Percentiles rank a stretch among this genome's conserved stretches.
Conservation (phyloP, 345 rosid genomes). For the Populus tremula region DNA sequence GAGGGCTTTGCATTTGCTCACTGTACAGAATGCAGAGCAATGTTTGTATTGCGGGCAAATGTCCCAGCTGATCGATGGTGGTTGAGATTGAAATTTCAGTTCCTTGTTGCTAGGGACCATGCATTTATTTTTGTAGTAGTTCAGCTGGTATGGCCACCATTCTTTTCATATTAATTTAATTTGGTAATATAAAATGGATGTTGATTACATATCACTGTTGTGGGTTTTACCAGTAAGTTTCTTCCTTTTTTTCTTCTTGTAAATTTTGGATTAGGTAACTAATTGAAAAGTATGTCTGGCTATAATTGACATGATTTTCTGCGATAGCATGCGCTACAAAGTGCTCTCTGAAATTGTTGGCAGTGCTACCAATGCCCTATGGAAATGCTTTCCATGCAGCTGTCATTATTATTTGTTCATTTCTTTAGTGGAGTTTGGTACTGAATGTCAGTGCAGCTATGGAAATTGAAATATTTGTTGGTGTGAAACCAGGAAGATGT, state of each 20-base stretch:
- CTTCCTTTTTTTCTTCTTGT: background rate
- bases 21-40: conserved; percentile 97
- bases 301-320: background rate
- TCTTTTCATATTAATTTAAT: background rate
- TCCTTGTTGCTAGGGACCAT: conserved; percentile 95
- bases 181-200: conserved; percentile 1
- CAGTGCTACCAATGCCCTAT: background rate
- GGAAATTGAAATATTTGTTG: background rate
- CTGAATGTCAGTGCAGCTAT: background rate
- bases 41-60: conserved; percentile 86
- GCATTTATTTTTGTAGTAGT: conserved; percentile 84
- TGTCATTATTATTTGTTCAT: background rate
- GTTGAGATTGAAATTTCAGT: conserved; percentile 96
- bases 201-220: background rate
- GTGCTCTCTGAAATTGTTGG: background rate
- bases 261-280: too few species aligned
- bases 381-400: background rate
- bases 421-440: background rate
- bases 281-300: too few species aligned
- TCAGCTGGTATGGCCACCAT: conserved; percentile 67
- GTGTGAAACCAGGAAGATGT: background rate
- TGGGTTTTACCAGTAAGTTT: background rate
- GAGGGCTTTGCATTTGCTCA: conserved; percentile 99
- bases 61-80: conserved; percentile 99
- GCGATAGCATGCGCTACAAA: background rate